These are phyloP conservation scores for Cystobasidium pallidum DNA, from an alignment of 1,284 basidiomycete species.

Conservation along the genomic window DNA sequence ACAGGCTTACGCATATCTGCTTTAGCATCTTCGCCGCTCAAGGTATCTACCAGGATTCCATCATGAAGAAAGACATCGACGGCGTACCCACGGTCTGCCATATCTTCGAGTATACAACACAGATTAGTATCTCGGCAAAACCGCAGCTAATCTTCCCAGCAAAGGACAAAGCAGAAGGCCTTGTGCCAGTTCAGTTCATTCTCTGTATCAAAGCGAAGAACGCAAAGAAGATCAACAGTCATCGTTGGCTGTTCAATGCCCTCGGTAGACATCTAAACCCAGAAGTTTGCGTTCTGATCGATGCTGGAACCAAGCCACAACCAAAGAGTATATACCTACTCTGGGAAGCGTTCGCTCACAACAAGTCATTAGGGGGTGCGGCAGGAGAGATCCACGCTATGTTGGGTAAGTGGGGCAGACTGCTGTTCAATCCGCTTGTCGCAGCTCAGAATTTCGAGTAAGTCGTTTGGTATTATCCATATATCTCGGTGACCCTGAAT, in stretches of 20 bases:
- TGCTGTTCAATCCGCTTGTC: conserved; percentile 88
- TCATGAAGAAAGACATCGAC: conserved; percentile 90
- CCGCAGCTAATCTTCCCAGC: conserved; percentile 89
- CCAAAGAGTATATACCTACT: conserved; percentile 41
- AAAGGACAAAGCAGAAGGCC: conserved; percentile 78
- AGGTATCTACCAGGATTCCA: conserved; percentile 65
- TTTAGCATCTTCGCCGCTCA: conserved; percentile 56
- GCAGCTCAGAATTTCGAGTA: conserved; percentile 99
- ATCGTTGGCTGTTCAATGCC: conserved; percentile 96
- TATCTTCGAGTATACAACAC: conserved; percentile 57
- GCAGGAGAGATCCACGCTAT: conserved; percentile 63
- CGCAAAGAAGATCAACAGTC: conserved; percentile 85
- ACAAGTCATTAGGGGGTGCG: conserved; percentile 66
- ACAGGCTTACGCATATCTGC: no score
- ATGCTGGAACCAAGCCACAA: conserved; percentile 88
- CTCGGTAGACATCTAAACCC: conserved; percentile 85
- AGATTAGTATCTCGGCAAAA: conserved; percentile 67
- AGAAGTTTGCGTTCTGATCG: conserved; percentile 85
- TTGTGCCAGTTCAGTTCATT: conserved; percentile 93
- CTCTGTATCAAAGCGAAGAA: conserved; percentile 89
- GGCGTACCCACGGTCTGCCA: conserved; percentile 80
- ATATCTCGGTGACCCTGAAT: not conserved
- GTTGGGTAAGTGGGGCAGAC: conserved; percentile 81
- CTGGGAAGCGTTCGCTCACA: conserved; percentile 77
- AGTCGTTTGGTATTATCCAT: conserved; percentile 43